phyloP scores from a whole-genome alignment of 495 filamentous ascomycete genomes.

The Neurospora sp. region DNA sequence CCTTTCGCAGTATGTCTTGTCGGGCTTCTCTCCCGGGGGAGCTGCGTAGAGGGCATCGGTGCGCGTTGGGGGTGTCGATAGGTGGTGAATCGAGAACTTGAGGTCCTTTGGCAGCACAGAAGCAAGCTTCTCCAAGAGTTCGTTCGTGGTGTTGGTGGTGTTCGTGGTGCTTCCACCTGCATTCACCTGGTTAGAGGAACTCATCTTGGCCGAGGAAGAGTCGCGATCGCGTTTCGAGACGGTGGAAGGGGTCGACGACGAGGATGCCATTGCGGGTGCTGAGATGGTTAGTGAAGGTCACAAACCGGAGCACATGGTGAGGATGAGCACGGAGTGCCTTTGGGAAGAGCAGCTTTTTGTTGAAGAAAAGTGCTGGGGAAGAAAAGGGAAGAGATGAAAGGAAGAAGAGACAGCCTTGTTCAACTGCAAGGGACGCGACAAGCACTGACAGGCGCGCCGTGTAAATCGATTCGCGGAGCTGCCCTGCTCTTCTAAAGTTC shows the following conservation, averaged over 20 bases:
- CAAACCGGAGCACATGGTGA: neutral
- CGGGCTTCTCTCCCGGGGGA: slow-evolving; percentile 54
- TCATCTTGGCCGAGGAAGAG: neutral
- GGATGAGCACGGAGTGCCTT: neutral
- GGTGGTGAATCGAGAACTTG: slow-evolving; percentile 68
- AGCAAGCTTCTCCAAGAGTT: slow-evolving; percentile 47
- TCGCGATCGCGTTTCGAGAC: neutral
- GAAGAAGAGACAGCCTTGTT: neutral
- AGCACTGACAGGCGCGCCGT: neutral
- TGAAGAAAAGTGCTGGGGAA: neutral
- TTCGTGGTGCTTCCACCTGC: slow-evolving; percentile 1
- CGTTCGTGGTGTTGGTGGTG: neutral
- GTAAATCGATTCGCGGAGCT: neutral
- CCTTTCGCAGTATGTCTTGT: slow-evolving; percentile 74
- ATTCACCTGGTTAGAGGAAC: neutral
- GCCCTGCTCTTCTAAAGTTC: neutral
- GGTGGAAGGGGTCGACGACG: neutral
- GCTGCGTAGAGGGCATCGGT: slow-evolving; percentile 70
- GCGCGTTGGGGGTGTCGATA: slow-evolving; percentile 72
- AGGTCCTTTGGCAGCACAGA: slow-evolving; percentile 58
- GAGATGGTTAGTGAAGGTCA: neutral
- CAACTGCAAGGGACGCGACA: neutral
- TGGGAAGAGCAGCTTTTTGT: neutral
- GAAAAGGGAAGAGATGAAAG: neutral
- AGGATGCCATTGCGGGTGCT: neutral